Base-by-base conservation (phyloP, 805 yeast genomes). In the Myxozyma vanderwaltii region DNA sequence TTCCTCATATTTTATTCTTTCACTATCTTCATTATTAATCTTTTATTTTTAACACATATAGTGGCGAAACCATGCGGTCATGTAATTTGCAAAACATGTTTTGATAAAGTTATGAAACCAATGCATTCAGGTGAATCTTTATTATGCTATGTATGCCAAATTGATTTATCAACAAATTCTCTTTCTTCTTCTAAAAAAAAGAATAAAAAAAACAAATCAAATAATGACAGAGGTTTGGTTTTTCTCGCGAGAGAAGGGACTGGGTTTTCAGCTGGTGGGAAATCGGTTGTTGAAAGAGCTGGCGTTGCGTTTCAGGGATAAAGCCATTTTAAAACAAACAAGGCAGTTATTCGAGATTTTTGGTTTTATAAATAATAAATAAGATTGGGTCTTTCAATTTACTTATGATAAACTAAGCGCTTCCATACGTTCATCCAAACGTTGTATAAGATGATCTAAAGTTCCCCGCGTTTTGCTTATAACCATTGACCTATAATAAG, bases 231-330 rank as follows among this genome's bases (percentile, higher is more conserved):
- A 10, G 64, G 66, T 1, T 35, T 64, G 10, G 36, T 64, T 3
- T 56, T 58, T 36, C 26, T 64, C 4, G 47, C 54, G 5, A 45
- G 66, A 8, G 67, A 64, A 45, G 67, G 67, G 1, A 64, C 67
- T 7, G 66, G 67, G 5, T 64, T 47, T 45, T 60, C 67, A 15
- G 63, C 58, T 15, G 65, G 64, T 5, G 67, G 67, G 2, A 57
- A 47, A 26, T 45, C 63, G 5, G 55, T 64, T 7, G 66, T 57
- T 12, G 63, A 59, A 36, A 59, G 51, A 44, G 44, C 50, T 6
- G 67, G 67, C 6, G 54, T 64, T 12, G 66, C 66, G 15, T 64
- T 64, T 39, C 67, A 64, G 46, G 67, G 59, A 3, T 63, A 50
- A 58, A 12, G 17, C 36, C 13, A 33, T 33, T n/a, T n/a, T n/a